Percentiles rank a stretch among this genome's conserved stretches.
Evolutionary conservation across 2,329 filamentous ascomycete species (phyloP).

Genomic region (Zymoseptoria brevis): DNA sequence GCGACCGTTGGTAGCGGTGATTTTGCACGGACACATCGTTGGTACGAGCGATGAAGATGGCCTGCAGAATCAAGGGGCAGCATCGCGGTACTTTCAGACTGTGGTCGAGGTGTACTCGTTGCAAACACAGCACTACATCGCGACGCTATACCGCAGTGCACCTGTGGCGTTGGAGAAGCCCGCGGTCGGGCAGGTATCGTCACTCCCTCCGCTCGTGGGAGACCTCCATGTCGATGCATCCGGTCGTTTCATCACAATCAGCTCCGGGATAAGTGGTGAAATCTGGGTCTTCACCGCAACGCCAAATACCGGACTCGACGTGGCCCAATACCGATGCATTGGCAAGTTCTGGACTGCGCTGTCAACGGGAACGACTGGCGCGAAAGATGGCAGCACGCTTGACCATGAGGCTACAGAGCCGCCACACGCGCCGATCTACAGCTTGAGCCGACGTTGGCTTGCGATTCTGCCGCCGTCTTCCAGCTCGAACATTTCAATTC

Average conservation of each 20-base stretch:
- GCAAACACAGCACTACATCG: constrained; percentile 61
- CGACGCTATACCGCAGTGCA: constrained; percentile 65
- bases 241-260: constrained; percentile 61
- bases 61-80: constrained; percentile 25
- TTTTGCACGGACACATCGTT: constrained; percentile 68
- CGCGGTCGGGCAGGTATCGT: constrained; percentile 17
- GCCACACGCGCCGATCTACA: constrained; percentile 52
- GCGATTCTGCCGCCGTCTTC: constrained; percentile 68
- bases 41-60: constrained; percentile 37
- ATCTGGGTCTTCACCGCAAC: constrained; percentile 60
- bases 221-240: constrained; percentile 67
- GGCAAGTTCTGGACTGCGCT: constrained; percentile 90
- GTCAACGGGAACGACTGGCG: constrained; percentile 29
- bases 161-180: constrained; percentile 41
- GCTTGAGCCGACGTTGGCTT: constrained; percentile 65
- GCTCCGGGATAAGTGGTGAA: constrained; percentile 78
- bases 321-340: constrained; percentile 53
- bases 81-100: constrained; percentile 63
- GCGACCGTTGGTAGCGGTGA: constrained; percentile 69
- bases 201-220: constrained; percentile 56
- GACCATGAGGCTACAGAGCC: constrained; percentile 9
- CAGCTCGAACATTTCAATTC: constrained; percentile 61
- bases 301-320: constrained; percentile 20
- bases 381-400: constrained; percentile 3
- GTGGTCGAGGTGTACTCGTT: constrained; percentile 84